Evolutionary conservation across 129 eudicot species (phyloP).

Genomic region (Cynara cardunculus): DNA sequence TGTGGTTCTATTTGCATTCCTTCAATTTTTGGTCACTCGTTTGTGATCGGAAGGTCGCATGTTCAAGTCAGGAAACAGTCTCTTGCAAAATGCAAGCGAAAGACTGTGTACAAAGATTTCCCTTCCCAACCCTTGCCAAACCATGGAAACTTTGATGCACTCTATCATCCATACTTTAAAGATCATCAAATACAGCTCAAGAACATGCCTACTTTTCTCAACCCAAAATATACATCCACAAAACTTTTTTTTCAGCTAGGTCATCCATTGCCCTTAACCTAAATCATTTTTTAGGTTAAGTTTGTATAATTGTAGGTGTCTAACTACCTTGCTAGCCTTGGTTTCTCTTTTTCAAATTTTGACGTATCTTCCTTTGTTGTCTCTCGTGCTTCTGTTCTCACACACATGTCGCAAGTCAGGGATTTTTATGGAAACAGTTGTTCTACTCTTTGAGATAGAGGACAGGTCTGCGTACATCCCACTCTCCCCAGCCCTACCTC

Average conservation of each 20-base stretch:
- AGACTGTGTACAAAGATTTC: background rate
- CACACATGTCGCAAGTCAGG: background rate
- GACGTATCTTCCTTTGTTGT: background rate
- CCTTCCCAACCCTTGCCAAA: constrained; percentile 5
- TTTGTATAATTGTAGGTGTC: constrained; percentile 19
- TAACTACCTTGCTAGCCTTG: background rate
- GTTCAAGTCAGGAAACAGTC: background rate
- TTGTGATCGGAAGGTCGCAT: constrained; percentile 8
- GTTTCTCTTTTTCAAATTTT: background rate
- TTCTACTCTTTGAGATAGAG: background rate
- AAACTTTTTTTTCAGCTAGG: background rate
- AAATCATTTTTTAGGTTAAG: background rate
- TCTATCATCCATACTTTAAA: background rate
- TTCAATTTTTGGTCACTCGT: constrained; percentile 13
- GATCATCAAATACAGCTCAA: background rate
- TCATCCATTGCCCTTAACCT: constrained; percentile 1
- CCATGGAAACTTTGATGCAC: constrained; percentile 14
- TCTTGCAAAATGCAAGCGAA: constrained; percentile 8
- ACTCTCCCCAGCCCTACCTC: background rate
- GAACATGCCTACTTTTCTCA: background rate
- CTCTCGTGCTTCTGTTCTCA: background rate
- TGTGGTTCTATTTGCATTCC: constrained; percentile 5
- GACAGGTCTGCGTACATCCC: background rate
- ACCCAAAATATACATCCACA: constrained; percentile 17
- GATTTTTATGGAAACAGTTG: background rate